Base-by-base conservation (phyloP, 129 eudicot species). In the Artemisia tridentata region DNA sequence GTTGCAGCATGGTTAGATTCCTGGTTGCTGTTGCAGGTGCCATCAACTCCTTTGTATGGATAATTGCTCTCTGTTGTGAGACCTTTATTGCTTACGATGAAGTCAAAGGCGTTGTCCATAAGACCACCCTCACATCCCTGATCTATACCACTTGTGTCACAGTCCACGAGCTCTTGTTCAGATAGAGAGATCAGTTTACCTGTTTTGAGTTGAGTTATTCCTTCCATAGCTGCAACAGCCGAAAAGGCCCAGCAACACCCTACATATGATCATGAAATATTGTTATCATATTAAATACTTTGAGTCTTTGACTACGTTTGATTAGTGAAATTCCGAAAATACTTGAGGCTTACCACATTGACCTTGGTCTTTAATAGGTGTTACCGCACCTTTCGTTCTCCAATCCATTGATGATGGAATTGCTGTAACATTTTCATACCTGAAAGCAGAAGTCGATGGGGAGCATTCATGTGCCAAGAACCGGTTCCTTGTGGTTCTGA, bases 281-380 rank as follows among this genome's bases (percentile, higher is more conserved):
- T 1, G 3, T 21, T 10, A 0, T 7, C 23, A 3, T 49, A 49
- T 49, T 50, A n/a, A 50, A 10, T 50, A 50, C 10, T 38, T 38
- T 38, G 45, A 38, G 45, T 8, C 11, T 3, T 48, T 21, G 25
- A 9, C 17, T 59, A 18, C 1, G 10, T 7, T 8, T 8, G 2
- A 56, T 1, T 20, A 10, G 31, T 38, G 17, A 25, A 45, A 64
- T 18, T 67, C 34, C 20, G 3, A 23, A 47, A 72, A 2, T 23
- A 7, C 58, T 23, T 2, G 14, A 5, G 6, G 19, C 75, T 29
- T 80, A 80, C 84, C 84, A 65, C 84, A 80, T 58, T 75, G 81
- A 67, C 81, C 84, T 76, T 80, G 84, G 67, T 80, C 72, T 67
- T 80, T 80, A 61, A 80, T 45, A 63, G 80, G 75, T n/a, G 80